Evolutionary conservation across 257 asterid species (phyloP), one percentile per base, ranked within the genome.

Genomic region (Solanum gandarillasii): DNA sequence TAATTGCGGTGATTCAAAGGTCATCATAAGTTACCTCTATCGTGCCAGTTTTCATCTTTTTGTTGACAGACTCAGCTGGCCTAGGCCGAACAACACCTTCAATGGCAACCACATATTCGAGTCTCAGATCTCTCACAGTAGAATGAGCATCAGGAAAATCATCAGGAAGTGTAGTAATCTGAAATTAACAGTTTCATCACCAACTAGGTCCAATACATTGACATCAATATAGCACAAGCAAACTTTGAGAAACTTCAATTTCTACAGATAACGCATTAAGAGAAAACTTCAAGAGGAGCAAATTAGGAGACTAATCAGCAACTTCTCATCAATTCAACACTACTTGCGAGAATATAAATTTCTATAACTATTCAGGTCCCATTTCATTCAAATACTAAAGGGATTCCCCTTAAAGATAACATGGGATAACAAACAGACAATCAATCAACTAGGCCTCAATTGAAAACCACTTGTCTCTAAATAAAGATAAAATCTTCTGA

Each of bases 81-180:
- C 99, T 94, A 21, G 78, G 89, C 86, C 99, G 90, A 87, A 97
- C 97, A 86, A 97, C 92, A 70, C 99, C 99, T 88, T 97, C 99
- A 60, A 97, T 94, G 18, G 96, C 91, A 83, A 97, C 90, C 62
- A 97, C 99, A 74, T 96, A 97, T 92, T 97, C 99, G 72, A 97
- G 93, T 90, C 99, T 94, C 95, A 95, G 93, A 68, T 91, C 96
- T 90, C 90, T 96, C 91, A 96, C 95, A 79, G 89, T 88, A 9
- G 93, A 92, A 94, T 97, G 98, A 86, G 99, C 98, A 90, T 95
- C 96, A 4, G 99, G 98, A 88, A 97, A 97, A 72, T 96, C 95
- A 87, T 93, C 96, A 8, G 99, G 99, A 86, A 97, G 96, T 36
- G 99, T 97, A 5, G 98, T 92, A 83, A 97, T 94, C 99, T 97